A percentile compares a stretch with the other conserved stretches of the same genome.
These are phyloP conservation scores for Scopulariopsis brevicaulis DNA, from an alignment of 2,329 filamentous ascomycete species.

Conservation along the genomic window DNA sequence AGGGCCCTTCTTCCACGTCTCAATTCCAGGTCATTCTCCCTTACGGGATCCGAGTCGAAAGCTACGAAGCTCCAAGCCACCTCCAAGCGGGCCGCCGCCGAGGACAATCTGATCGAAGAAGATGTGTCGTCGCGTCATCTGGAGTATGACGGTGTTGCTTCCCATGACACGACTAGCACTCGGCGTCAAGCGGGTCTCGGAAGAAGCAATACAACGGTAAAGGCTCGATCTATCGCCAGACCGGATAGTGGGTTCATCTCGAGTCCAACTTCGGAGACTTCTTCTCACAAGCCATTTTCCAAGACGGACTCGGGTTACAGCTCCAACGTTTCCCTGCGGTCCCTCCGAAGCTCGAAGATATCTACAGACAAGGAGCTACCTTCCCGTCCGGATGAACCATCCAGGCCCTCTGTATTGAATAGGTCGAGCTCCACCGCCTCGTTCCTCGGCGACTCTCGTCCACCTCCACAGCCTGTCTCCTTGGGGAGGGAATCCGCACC, in stretches of 20 bases:
- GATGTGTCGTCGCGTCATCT: constrained; percentile 9
- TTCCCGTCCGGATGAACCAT: background rate
- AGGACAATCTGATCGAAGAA: constrained; percentile 36
- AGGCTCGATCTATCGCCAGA: constrained; percentile 10
- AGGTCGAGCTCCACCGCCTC: background rate
- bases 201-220: background rate
- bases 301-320: constrained; percentile 53
- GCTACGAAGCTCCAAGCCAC: constrained; percentile 27
- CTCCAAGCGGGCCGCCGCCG: constrained; percentile 34
- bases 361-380: constrained; percentile 14
- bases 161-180: background rate
- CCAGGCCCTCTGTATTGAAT: background rate
- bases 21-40: constrained; percentile 19
- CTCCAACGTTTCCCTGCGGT: constrained; percentile 46
- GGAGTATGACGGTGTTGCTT: background rate
- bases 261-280: constrained; percentile 28
- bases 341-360: constrained; percentile 25
- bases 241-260: constrained; percentile 38
- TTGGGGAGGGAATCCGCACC: constrained; percentile 1
- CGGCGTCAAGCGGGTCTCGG: background rate
- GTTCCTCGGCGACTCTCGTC: constrained; percentile 3
- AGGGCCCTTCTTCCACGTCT: constrained; percentile 4
- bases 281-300: constrained; percentile 28
- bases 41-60: constrained; percentile 16
- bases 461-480: constrained; percentile 1